Evolutionary conservation across 2,329 filamentous ascomycete species (phyloP), one percentile per base, ranked within the genome.

Genomic region (Penicillium brevicompactum): DNA sequence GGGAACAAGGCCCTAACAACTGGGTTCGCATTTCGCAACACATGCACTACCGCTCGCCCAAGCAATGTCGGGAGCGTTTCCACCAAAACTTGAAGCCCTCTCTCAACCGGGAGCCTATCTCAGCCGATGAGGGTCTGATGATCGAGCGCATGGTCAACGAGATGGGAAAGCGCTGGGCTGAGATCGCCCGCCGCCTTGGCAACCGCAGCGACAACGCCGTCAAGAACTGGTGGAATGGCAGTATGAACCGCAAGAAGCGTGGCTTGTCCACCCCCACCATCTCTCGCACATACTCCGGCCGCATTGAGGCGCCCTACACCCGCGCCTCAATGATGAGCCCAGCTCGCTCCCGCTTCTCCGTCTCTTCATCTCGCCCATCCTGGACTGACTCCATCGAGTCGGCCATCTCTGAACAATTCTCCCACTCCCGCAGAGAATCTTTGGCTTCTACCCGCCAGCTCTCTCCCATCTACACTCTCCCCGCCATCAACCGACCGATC

Each of bases 191-290:
- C 62, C 82, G 86, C 44, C 82, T 97, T 18, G 83, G 88, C 51
- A 91, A 91, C 61, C 88, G 92, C 68, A 96, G 92, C 73, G 92
- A 97, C 78, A 97, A 97, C 69, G 89, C 91, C 27, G 91, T 97
- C 60, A 97, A 97, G 84, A 97, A 97, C 75, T 97, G 92, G 91
- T 96, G 90, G 90, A 96, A 96, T 71, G 92, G 92, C 47, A 90
- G 88, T 71, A 89, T 92, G 82, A 96, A 96, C 77, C 86, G 92
- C 67, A 83, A 88, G 67, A 82, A 80, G 68, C 79, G 86, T 62
- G 72, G 79, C 49, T 70, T 76, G 34, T 64, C 67, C 10, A 66
- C 63, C 18, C 60, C 69, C 41, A 67, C 57, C 43, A 77, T 59
- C 53, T 64, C 72, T 50, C 66, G 74, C 64, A 69, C 73, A 48